A percentile compares a stretch with the other conserved stretches of the same genome.
Evolutionary conservation across 2,329 filamentous ascomycete species (phyloP).

Genomic region (Aspergillus pseudoterreus): DNA sequence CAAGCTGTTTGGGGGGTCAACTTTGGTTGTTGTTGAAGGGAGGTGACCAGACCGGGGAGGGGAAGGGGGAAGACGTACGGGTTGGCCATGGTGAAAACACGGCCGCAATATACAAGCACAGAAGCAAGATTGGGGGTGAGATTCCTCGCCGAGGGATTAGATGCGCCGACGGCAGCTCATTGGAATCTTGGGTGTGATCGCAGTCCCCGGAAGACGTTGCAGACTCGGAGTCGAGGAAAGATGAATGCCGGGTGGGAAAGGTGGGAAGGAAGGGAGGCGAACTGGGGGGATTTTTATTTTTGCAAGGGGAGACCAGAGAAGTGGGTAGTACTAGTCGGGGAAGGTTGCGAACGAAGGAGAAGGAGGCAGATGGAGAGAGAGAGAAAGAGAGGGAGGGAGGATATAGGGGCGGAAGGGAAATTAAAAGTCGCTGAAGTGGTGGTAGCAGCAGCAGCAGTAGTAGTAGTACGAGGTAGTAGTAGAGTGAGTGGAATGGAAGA

Average conservation of each 20-base stretch:
- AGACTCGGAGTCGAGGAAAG: neutral
- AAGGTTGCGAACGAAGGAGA: slow-evolving; percentile 7
- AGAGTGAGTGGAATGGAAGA: slow-evolving; percentile 1
- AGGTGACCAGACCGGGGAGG: neutral
- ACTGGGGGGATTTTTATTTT: slow-evolving; percentile 4
- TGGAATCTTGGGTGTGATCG: neutral
- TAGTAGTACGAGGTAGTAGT: no score
- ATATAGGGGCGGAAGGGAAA: slow-evolving; percentile 9
- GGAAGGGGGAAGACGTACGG: slow-evolving; percentile 1
- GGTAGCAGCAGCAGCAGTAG: no score
- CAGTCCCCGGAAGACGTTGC: neutral
- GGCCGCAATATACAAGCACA: neutral
- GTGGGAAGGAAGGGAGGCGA: slow-evolving; percentile 10
- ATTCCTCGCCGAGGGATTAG: neutral
- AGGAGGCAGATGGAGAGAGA: slow-evolving; percentile 9
- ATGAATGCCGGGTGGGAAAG: slow-evolving; percentile 4
- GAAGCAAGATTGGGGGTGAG: neutral
- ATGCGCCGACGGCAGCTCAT: neutral
- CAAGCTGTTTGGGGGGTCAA: slow-evolving; percentile 46
- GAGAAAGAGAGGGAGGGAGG: slow-evolving; percentile 9
- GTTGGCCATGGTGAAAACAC: neutral
- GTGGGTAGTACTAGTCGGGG: slow-evolving; percentile 7
- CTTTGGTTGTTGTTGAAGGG: neutral
- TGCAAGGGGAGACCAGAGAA: slow-evolving; percentile 6
- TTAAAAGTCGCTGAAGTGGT: slow-evolving; percentile 6